Conservation (phyloP, 2,329 filamentous ascomycete genomes). For the Fusarium staphyleae region DNA sequence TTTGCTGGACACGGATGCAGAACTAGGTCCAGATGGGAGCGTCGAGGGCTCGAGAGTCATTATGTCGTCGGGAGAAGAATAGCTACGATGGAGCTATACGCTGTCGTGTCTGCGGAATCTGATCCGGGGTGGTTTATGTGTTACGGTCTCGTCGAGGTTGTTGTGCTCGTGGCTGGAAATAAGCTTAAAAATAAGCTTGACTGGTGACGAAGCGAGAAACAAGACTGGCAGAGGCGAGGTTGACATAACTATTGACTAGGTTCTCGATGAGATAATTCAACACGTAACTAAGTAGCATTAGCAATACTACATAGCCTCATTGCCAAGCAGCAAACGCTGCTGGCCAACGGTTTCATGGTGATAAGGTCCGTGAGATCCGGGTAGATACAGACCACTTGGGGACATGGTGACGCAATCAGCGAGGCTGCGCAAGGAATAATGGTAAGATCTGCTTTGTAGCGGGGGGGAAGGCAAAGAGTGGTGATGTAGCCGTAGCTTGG, state of each 20-base stretch:
- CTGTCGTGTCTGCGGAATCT: background rate
- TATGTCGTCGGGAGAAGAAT: background rate
- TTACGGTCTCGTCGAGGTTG: background rate
- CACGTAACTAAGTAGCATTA: too few relatives aligned
- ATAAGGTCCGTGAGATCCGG: too few relatives aligned
- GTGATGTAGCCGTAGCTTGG: background rate
- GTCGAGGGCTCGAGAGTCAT: background rate
- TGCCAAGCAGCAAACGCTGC: too few relatives aligned
- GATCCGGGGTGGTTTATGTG: background rate
- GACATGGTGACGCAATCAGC: background rate
- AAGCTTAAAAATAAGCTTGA: conserved; percentile 31
- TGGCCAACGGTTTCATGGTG: too few relatives aligned
- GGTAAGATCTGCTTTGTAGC: background rate
- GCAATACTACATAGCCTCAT: too few relatives aligned
- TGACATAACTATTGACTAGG: too few relatives aligned
- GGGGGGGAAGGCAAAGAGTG: background rate
- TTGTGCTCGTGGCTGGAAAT: background rate
- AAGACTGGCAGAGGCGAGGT: background rate
- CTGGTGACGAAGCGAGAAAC: background rate
- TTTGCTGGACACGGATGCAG: conserved; percentile 6
- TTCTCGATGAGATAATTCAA: too few relatives aligned
- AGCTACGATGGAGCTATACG: background rate
- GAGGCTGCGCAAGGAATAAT: background rate
- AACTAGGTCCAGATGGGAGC: conserved; percentile 13
- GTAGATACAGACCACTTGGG: too few relatives aligned